Percentiles rank a stretch among this genome's conserved stretches.
Evolutionary conservation across 1,139 yeast genomes (phyloP).

Genomic region (Tardiomyces blankii): DNA sequence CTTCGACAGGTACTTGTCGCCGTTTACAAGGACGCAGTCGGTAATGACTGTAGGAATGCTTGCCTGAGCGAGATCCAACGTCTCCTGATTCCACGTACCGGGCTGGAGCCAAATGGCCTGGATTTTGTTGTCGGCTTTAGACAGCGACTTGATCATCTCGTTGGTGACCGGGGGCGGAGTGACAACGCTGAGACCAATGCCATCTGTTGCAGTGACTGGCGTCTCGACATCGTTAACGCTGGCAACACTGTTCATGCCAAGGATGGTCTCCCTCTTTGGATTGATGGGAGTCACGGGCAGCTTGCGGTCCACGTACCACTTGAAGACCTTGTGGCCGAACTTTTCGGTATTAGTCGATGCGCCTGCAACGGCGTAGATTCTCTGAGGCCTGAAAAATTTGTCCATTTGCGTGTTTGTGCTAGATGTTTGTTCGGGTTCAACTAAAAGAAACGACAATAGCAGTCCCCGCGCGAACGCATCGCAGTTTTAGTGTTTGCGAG

Average conservation of each 20-base stretch:
- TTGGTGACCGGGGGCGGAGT: conserved; percentile 61
- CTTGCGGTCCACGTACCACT: conserved; percentile 52
- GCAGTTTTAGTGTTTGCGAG: too few relatives aligned
- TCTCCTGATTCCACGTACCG: conserved; percentile 54
- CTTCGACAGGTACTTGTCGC: conserved; percentile 41
- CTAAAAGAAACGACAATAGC: too few relatives aligned
- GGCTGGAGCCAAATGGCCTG: conserved; percentile 78
- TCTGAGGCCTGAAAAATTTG: conserved; percentile 38
- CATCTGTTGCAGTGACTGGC: conserved; percentile 11
- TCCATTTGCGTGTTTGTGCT: too few relatives aligned
- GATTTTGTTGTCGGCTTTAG: conserved; percentile 26
- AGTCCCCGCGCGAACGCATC: too few relatives aligned
- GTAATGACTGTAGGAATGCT: conserved; percentile 33
- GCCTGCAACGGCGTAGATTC: conserved; percentile 59
- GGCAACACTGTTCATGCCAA: conserved; percentile 33
- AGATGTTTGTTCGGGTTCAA: too few relatives aligned
- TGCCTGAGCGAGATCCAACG: conserved; percentile 34
- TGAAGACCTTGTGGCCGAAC: conserved; percentile 59
- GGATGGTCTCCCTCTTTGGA: conserved; percentile 39
- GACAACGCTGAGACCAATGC: conserved; percentile 35
- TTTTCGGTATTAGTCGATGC: conserved; percentile 57
- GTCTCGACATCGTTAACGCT: conserved; percentile 29
- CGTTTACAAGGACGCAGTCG: conserved; percentile 60
- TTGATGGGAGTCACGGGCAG: conserved; percentile 61
- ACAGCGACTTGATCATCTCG: conserved; percentile 35